Base-by-base conservation (phyloP, 805 yeast genomes). In the Saturnispora serradocipensis region DNA sequence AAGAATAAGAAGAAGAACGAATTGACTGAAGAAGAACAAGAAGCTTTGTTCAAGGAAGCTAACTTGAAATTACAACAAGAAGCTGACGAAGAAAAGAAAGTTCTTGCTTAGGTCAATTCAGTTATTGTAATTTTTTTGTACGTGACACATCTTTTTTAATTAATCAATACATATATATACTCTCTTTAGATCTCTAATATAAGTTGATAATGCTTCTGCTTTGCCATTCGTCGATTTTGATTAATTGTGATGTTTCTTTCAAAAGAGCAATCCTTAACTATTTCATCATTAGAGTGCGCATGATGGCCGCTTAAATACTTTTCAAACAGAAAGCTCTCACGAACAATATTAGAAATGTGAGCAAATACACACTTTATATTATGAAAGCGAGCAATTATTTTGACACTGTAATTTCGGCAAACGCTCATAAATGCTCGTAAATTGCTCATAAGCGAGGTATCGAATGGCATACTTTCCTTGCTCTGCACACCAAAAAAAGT, bases 1-100 rank as follows among this genome's bases (percentile, higher is more conserved):
- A 84, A 80, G 69, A 74, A 75, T 57, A 80, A 80, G 74, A 76
- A 81, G 73, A 76, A 79, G 66, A 58, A 73, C 49, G 80, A 78
- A 56, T 62, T 81, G 62, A 61, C 78, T 32, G 64, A 66, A 36
- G 73, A 63, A 11, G 76, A 82, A 67, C 70, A 73, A 56, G 72
- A 69, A 10, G 74, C 67, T 25, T 68, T 82, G 59, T 78, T 81
- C 61, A 61, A 59, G 10, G 58, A 70, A 50, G 72, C 76, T 48
- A 49, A 49, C 40, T 7, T 43, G 18, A 43, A 43, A 36, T 49
- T 49, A 28, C 35, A 35, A 28, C 35, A 43, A 28, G 32, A 49
- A 20, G 51, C 36, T 34, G 45, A 30, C 9, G 46, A 22, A 18
- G 46, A 45, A 30, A 20, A 32, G 43, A 46, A 15, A 9, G 13